These are phyloP conservation scores for Fomitopsis betulina DNA, from an alignment of 1,284 basidiomycete species.

Conservation along the genomic window DNA sequence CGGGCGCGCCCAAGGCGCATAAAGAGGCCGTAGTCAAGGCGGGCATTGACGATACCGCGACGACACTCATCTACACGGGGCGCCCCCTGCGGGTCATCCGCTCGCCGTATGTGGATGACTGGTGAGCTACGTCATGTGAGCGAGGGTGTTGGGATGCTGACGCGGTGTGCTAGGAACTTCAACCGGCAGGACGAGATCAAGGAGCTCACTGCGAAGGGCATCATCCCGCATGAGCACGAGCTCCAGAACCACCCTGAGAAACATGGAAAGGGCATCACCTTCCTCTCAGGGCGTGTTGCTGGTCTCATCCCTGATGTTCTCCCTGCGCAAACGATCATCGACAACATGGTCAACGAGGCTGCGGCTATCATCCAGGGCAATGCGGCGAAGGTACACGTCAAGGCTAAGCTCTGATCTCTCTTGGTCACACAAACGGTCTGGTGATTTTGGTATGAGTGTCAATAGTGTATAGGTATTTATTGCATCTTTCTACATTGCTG, in stretches of 20 bases:
- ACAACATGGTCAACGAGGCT: conserved; percentile 76
- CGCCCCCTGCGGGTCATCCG: conserved; percentile 81
- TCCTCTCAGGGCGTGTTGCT: conserved; percentile 79
- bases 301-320: conserved; percentile 71
- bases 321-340: conserved; percentile 78
- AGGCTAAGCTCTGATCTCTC: conserved; percentile 35
- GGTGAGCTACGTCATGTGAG: conserved; percentile 15
- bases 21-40: conserved; percentile 71
- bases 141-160: neutral
- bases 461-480: neutral
- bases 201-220: conserved; percentile 70
- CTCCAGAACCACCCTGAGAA: conserved; percentile 75
- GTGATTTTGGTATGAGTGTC: neutral
- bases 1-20: conserved; percentile 77
- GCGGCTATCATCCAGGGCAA: conserved; percentile 39
- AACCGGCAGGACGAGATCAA: conserved; percentile 74
- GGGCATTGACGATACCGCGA: conserved; percentile 67
- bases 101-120: conserved; percentile 70
- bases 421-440: neutral
- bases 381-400: conserved; percentile 33
- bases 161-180: conserved; percentile 39
- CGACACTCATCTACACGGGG: conserved; percentile 84
- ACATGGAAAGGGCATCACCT: conserved; percentile 49
- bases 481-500: neutral
- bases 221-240: conserved; percentile 71